phyloP scores from a whole-genome alignment of 257 asterid species.

The Solanum chmielewskii region DNA sequence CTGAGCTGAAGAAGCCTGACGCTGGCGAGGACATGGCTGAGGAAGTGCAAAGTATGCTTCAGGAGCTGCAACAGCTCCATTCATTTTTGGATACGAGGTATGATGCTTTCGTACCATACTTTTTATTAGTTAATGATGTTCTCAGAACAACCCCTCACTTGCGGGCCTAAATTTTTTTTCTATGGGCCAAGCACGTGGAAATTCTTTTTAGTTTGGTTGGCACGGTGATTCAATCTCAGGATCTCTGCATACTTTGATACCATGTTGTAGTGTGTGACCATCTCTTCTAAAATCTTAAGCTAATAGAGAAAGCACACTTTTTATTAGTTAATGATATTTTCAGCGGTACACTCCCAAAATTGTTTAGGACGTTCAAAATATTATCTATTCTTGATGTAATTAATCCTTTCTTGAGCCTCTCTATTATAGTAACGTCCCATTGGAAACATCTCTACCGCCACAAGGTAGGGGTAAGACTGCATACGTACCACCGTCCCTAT shows the following conservation, averaged over 20 bases:
- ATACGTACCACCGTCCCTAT: not conserved
- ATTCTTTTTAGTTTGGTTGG: too few relatives aligned
- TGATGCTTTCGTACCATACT: not conserved
- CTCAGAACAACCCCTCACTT: too few relatives aligned
- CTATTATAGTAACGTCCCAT: not conserved
- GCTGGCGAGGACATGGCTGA: conserved; percentile 1
- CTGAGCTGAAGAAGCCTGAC: not conserved
- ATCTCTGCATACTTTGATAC: too few relatives aligned
- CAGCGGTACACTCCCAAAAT: not conserved
- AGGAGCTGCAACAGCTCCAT: conserved; percentile 12
- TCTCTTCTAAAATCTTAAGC: too few relatives aligned
- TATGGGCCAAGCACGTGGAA: too few relatives aligned
- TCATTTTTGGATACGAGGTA: conserved; percentile 9
- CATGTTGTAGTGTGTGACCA: too few relatives aligned
- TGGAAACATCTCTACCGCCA: not conserved
- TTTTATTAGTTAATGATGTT: too few relatives aligned
- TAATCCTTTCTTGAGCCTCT: not conserved
- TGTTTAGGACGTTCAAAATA: not conserved
- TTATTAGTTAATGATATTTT: too few relatives aligned
- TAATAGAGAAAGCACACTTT: too few relatives aligned
- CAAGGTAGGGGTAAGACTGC: not conserved
- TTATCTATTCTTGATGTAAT: not conserved
- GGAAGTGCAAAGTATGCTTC: not conserved
- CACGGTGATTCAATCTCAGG: too few relatives aligned
- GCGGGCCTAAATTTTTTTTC: too few relatives aligned